Percentiles rank a stretch among this genome's conserved stretches.
phyloP scores from a whole-genome alignment of 1,284 basidiomycete genomes.

The Gomphus sp. region DNA sequence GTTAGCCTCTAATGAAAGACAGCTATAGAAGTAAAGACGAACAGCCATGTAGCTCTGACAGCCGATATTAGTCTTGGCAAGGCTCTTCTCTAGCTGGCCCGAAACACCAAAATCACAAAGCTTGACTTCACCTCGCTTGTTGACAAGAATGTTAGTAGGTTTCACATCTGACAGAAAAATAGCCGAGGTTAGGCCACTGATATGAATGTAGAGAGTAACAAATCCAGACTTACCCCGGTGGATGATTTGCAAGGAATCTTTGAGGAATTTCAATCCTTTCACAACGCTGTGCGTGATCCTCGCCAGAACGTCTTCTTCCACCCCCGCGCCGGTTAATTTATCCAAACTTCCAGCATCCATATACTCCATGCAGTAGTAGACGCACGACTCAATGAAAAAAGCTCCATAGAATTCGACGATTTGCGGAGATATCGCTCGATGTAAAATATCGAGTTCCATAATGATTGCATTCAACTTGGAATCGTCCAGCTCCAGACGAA shows the following conservation, averaged over 20 bases:
- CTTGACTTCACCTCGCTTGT: slow-evolving; percentile 84
- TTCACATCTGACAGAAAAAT: slow-evolving; percentile 65
- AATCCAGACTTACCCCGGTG: slow-evolving; percentile 62
- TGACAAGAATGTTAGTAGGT: slow-evolving; percentile 94
- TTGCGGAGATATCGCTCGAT: slow-evolving; percentile 83
- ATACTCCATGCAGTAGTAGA: slow-evolving; percentile 99
- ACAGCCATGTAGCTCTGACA: slow-evolving; percentile 99
- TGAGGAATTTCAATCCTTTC: slow-evolving; percentile 89
- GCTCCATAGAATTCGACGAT: slow-evolving; percentile 99
- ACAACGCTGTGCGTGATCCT: slow-evolving; percentile 81
- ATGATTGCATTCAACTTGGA: slow-evolving; percentile 94
- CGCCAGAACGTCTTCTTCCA: slow-evolving; percentile 82
- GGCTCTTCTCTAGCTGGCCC: slow-evolving; percentile 90
- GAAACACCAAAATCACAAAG: slow-evolving; percentile 98
- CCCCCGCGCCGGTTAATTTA: slow-evolving; percentile 56
- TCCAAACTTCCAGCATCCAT: slow-evolving; percentile 97
- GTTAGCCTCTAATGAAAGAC: background rate
- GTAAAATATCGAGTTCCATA: slow-evolving; percentile 97
- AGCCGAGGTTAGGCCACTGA: background rate
- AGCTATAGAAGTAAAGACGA: slow-evolving; percentile 24
- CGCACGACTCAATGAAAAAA: slow-evolving; percentile 97
- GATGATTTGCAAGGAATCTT: slow-evolving; percentile 95
- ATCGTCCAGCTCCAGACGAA: slow-evolving; percentile 93
- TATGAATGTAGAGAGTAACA: background rate
- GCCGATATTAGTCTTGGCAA: slow-evolving; percentile 98